Evolutionary conservation across 768 basidiomycete genomes (phyloP), one percentile per base, ranked within the genome.

Genomic region (Neoboletus brunneissimus): DNA sequence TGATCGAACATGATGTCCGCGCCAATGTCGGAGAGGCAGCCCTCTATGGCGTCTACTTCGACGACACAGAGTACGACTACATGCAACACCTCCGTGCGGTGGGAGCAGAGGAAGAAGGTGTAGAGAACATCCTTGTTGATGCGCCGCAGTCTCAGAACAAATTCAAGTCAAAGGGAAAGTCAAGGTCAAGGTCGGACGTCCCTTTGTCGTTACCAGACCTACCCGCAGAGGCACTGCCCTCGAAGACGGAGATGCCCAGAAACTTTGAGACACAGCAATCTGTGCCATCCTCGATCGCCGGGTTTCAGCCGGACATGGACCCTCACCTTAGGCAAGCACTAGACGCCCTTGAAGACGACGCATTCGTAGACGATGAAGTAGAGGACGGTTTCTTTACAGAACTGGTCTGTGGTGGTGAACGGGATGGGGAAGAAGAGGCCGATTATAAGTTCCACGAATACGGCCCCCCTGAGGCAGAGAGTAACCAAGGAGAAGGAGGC

Each of bases 51-150:
- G 75, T 99, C 67, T 92, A 92, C 74, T 98, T 84, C 74, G 94
- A 98, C 75, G 95, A 99, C 68, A 88, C 91, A 7, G 83, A 94
- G 56, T 99, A 99, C 76, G 91, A 99, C 73, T 99, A 99, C 77
- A 94, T 98, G 91, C 89, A 95, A 71, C 97, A 99, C 74, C 82
- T 99, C 43, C 87, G 92, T 13, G 64, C 82, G 2, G 84, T 91
- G 48, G 92, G 91, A 4, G 65, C 82, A 13, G 81, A 87, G 55
- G 90, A 91, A 67, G 90, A 87, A 43, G 89, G 90, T 12, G 84
- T 89, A 9, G 92, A 94, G 38, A 88, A 85, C 55, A 75, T 91
- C 50, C 79, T 95, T 55, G 76, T 97, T 48, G 90, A 93, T 62
- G 89, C 89, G n/a, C 85, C 87, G 2, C 64, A 74, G 16, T 68